These are phyloP conservation scores for Podaxis pistillaris DNA, from an alignment of 768 basidiomycete species.

Conservation along the genomic window DNA sequence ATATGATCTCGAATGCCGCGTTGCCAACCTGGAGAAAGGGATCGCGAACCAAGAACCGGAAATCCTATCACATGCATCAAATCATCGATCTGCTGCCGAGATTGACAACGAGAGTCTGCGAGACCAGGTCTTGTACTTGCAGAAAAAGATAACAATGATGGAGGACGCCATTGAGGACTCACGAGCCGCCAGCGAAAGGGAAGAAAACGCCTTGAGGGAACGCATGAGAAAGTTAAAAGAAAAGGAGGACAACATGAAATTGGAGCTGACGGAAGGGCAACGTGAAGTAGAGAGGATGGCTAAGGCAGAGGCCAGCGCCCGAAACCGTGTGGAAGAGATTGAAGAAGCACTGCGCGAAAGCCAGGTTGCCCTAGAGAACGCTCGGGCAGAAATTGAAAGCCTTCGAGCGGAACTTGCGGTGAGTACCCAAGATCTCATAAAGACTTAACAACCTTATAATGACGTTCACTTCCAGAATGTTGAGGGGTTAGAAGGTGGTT, in stretches of 20 bases:
- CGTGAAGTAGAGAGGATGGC: conserved; percentile 62
- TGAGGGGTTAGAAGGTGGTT: neutral
- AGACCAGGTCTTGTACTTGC: conserved; percentile 88
- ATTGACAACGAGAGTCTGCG: conserved; percentile 94
- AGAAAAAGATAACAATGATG: conserved; percentile 67
- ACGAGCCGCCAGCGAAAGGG: conserved; percentile 65
- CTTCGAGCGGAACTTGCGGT: conserved; percentile 73
- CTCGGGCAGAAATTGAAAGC: conserved; percentile 85
- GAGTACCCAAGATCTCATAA: conserved; percentile 26
- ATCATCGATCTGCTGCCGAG: conserved; percentile 68
- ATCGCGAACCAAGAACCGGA: conserved; percentile 24
- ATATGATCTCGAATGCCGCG: conserved; percentile 74
- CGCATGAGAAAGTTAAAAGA: conserved; percentile 68
- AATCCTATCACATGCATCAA: conserved; percentile 22
- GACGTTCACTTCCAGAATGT: neutral
- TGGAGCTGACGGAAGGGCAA: conserved; percentile 66
- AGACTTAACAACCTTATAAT: neutral
- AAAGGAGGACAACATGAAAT: conserved; percentile 67
- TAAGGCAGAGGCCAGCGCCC: conserved; percentile 61
- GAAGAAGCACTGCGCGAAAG: conserved; percentile 91
- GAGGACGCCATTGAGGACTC: conserved; percentile 88
- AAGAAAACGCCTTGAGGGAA: conserved; percentile 62
- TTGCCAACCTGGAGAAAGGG: conserved; percentile 54
- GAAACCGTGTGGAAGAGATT: conserved; percentile 74
- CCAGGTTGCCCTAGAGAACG: conserved; percentile 82